phyloP scores from a whole-genome alignment of 768 basidiomycete species.

The Tubosaeta sp. region DNA sequence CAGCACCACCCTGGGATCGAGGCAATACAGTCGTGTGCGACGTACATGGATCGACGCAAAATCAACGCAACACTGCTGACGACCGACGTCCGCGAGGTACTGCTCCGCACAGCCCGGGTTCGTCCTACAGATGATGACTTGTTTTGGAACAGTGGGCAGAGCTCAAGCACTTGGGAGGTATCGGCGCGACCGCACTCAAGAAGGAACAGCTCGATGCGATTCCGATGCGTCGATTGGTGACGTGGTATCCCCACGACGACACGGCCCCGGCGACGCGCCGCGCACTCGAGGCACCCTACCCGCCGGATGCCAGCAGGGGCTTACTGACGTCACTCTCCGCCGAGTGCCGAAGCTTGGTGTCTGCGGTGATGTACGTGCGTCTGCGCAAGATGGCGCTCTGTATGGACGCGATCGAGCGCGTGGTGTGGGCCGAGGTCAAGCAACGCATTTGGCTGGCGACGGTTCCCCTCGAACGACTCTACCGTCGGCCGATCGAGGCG shows the following conservation, averaged over 20 bases:
- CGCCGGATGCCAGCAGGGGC: constrained; percentile 8
- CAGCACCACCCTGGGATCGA: constrained; percentile 42
- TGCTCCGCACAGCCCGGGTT: neutral
- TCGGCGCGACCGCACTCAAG: constrained; percentile 42
- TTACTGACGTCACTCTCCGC: constrained; percentile 37
- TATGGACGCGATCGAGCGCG: constrained; percentile 39
- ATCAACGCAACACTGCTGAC: constrained; percentile 41
- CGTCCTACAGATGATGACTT: constrained; percentile 7
- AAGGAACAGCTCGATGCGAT: constrained; percentile 36
- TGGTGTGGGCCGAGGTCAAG: constrained; percentile 32
- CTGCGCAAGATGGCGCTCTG: constrained; percentile 31
- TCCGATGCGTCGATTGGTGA: constrained; percentile 28
- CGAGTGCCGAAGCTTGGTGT: constrained; percentile 31
- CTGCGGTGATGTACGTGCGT: constrained; percentile 31
- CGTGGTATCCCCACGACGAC: constrained; percentile 27
- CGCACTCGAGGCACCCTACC: constrained; percentile 37
- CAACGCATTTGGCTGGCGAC: constrained; percentile 29
- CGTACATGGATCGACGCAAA: constrained; percentile 39
- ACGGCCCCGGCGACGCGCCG: constrained; percentile 28
- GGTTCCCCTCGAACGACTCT: constrained; percentile 17
- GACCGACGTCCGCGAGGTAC: constrained; percentile 39
- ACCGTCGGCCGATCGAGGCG: constrained; percentile 11
- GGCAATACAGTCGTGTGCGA: constrained; percentile 41
- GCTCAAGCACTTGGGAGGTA: constrained; percentile 37
- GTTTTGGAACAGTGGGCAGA: constrained; percentile 34